Conservation (phyloP, 2,329 filamentous ascomycete genomes). For the Didymella arachidicola region DNA sequence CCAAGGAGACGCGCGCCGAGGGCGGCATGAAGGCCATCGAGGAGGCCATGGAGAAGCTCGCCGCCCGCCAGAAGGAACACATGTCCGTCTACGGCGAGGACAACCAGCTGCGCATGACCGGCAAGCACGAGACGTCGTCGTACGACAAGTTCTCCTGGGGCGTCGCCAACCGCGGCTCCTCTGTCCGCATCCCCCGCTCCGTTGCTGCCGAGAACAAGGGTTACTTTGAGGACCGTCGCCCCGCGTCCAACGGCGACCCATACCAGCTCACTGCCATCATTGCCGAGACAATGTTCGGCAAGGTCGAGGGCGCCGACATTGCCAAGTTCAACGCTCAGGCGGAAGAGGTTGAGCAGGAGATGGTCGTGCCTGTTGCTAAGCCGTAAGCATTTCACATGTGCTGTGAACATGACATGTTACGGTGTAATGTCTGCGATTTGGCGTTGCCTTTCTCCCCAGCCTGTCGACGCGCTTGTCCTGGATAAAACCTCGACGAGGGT, state of each 20-base stretch:
- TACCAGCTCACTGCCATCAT: slow-evolving; percentile 86
- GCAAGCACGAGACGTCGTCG: slow-evolving; percentile 89
- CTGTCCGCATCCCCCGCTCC: slow-evolving; percentile 89
- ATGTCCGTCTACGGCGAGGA: slow-evolving; percentile 95
- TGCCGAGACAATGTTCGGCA: slow-evolving; percentile 70
- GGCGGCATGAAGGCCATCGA: slow-evolving; percentile 97
- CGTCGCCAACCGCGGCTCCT: slow-evolving; percentile 93
- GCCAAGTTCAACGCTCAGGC: slow-evolving; percentile 50
- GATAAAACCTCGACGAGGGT: slow-evolving; percentile 4
- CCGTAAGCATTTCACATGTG: slow-evolving; percentile 26
- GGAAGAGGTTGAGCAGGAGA: slow-evolving; percentile 48
- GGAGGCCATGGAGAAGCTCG: slow-evolving; percentile 68
- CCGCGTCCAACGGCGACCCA: slow-evolving; percentile 84
- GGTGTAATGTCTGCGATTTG: slow-evolving; percentile 17
- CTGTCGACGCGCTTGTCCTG: not conserved
- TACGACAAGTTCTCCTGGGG: slow-evolving; percentile 95
- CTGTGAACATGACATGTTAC: not conserved
- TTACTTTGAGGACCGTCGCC: slow-evolving; percentile 79
- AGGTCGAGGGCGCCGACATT: slow-evolving; percentile 59
- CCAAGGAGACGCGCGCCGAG: slow-evolving; percentile 84
- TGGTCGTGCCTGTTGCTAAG: slow-evolving; percentile 38
- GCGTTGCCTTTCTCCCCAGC: slow-evolving; percentile 9
- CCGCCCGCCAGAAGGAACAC: slow-evolving; percentile 60
- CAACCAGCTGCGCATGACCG: slow-evolving; percentile 93
- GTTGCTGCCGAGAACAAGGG: slow-evolving; percentile 87